Percentiles rank a stretch among this genome's conserved stretches.
Evolutionary conservation across 148 eudicot species (phyloP).

Genomic region (Drosera capensis): DNA sequence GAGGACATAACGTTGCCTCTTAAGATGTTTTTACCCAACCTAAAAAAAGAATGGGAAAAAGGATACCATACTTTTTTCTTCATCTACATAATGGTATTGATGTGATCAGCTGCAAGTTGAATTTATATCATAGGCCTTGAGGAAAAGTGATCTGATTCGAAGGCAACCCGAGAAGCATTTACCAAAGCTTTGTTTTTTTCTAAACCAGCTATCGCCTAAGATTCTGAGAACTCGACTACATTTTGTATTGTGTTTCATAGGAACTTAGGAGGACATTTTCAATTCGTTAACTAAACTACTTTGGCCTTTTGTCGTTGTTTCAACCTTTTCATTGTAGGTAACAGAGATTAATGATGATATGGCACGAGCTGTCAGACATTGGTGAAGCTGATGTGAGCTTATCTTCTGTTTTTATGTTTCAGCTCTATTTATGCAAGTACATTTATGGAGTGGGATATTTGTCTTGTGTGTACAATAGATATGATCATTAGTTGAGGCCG

Average conservation of each 20-base stretch:
- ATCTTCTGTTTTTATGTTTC: not conserved
- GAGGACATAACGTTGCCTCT: too few relatives aligned
- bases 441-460: not conserved
- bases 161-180: not conserved
- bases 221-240: not conserved
- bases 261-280: not conserved
- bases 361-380: slow-evolving; percentile 94
- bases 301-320: slow-evolving; percentile 4
- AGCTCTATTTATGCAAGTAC: not conserved
- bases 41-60: too few relatives aligned
- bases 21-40: too few relatives aligned
- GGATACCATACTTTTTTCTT: too few relatives aligned
- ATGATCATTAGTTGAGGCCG: not conserved
- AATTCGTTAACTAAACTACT: slow-evolving; percentile 1
- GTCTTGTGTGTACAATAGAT: not conserved
- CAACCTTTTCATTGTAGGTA: slow-evolving; percentile 22
- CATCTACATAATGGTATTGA: too few relatives aligned
- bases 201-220: not conserved
- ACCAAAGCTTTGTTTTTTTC: too few relatives aligned
- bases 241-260: not conserved
- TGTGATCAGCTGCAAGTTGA: too few relatives aligned
- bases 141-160: not conserved
- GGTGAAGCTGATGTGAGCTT: slow-evolving; percentile 83
- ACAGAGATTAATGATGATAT: slow-evolving; percentile 90
- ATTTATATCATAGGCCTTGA: too few relatives aligned